Conservation (phyloP, 2,329 filamentous ascomycete species). For the Aspergillus nomiae region DNA sequence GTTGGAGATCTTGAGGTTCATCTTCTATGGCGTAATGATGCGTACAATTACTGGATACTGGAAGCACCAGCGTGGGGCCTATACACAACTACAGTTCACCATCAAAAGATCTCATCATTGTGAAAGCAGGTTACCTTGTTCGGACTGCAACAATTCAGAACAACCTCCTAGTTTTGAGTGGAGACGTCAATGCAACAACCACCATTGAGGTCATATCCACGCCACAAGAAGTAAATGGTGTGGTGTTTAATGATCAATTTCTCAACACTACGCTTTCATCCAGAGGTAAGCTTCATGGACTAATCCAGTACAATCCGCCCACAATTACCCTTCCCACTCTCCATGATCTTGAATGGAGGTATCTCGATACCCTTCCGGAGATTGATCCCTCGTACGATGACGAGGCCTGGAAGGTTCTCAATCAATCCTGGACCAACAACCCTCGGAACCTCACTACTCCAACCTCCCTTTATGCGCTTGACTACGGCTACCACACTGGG, state of each 20-base stretch:
- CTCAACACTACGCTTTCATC: not conserved
- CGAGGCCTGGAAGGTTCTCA: slow-evolving; percentile 13
- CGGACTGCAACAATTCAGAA: slow-evolving; percentile 14
- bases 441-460: slow-evolving; percentile 22
- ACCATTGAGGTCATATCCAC: slow-evolving; percentile 19
- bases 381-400: slow-evolving; percentile 15
- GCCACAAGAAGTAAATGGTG: not conserved
- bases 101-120: slow-evolving; percentile 24
- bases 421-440: slow-evolving; percentile 9
- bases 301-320: slow-evolving; percentile 10
- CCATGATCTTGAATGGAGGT: slow-evolving; percentile 18
- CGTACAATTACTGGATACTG: slow-evolving; percentile 34
- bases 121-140: slow-evolving; percentile 32
- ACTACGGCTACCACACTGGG: slow-evolving; percentile 34
- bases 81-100: slow-evolving; percentile 25
- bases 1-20: slow-evolving; percentile 26
- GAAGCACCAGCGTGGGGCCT: slow-evolving; percentile 24
- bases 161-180: slow-evolving; percentile 6
- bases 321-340: slow-evolving; percentile 13
- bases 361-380: slow-evolving; percentile 19
- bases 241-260: not conserved
- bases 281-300: slow-evolving; percentile 15
- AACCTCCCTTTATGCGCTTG: slow-evolving; percentile 28
- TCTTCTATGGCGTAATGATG: slow-evolving; percentile 32
- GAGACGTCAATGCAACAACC: slow-evolving; percentile 21